Base-by-base conservation (phyloP, 2,329 filamentous ascomycete species). In the Xylaria sp. region DNA sequence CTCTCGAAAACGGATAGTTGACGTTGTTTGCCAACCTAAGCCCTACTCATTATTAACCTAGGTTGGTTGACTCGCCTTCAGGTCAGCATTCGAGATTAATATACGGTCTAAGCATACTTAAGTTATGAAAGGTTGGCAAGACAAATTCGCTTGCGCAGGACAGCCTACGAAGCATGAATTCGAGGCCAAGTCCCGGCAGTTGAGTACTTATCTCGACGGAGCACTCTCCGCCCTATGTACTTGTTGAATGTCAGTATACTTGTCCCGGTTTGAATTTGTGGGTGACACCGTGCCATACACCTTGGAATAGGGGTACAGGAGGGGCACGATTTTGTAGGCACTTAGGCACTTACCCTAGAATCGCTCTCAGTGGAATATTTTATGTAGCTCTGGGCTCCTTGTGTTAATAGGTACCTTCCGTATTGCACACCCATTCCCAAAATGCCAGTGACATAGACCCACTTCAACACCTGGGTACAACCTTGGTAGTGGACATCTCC, bases 271-370 rank as follows among this genome's bases (percentile, higher is more conserved):
- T 61, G 28, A 62, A 62, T n/a, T 56, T 61, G 43, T 60, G 28
- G 55, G 49, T 15, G 66, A 56, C 36, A 54, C 28, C 28, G 28
- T 28, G 28, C 28, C 28, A 36, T 28, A 65, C 56, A 55, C 31
- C 23, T 51, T 64, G n/a, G 41, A 68, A 64, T 64, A 65, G 66
- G 66, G 66, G 66, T 56, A 31, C 23, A 33, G n/a, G 31, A 57
- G 20, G n/a, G 48, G 33, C 33, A 36, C 33, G 33, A 51, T 15
- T 41, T n/a, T 36, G 31, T 61, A 61, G 49, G 43, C 41, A 64
- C 20, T 10, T 46, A 62, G 46, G 51, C 60, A 64, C 59, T 52
- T 64, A 48, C 15, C 58, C 48, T 58, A n/a, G 15, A 15, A 56
- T 28, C 3, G 28, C 28, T 28, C 28, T 28, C 28, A 28, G 6